Base-by-base conservation (phyloP, 345 rosid genomes). In the Brassica napus region DNA sequence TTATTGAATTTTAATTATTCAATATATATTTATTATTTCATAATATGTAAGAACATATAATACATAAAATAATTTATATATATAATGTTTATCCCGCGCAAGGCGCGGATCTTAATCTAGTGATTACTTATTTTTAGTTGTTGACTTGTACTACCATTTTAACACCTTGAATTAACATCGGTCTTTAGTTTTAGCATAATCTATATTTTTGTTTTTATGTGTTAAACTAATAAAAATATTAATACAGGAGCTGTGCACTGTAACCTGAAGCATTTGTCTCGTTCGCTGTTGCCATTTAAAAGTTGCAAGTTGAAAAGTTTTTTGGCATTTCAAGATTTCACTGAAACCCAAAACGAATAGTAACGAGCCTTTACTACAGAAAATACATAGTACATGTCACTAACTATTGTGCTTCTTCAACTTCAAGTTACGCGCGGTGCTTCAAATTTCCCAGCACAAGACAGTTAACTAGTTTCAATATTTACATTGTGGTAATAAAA, bases 291-390 rank as follows among this genome's bases (percentile, higher is more conserved):
- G 61, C 21, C 16, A 23, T 8, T 54, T 54, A 21, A 54, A 54
- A 15, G 59, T 15, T 54, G 61, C 61, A 55, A 55, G 26, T 8
- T 55, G 11, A 55, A 55, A 55, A 55, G 61, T 55, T 55, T 18
- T 16, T 55, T 18, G 26, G 10, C 61, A 55, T 55, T 18, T 55
- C 26, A 49, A 28, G 57, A 67, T 55, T 55, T 55, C 26, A 55
- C 26, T 55, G 61, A 55, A 55, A 68, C 75, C 61, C 61, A 54
- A 55, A 55, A 55, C 61, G 26, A 1, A 55, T 26, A 55, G 61
- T 55, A 55, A 55, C 3, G 60, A 54, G 59, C 21, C 23, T 54
- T 54, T 54, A 16, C 23, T 16, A 15, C 52, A 44, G 21, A 54
- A 54, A 54, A 54, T 6, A 54, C 47, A 49, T 49, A 54, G 15